Evolutionary conservation across 1,139 yeast genomes (phyloP), one percentile per base, ranked within the genome.

Genomic region (Hyphopichia buzzinii): DNA sequence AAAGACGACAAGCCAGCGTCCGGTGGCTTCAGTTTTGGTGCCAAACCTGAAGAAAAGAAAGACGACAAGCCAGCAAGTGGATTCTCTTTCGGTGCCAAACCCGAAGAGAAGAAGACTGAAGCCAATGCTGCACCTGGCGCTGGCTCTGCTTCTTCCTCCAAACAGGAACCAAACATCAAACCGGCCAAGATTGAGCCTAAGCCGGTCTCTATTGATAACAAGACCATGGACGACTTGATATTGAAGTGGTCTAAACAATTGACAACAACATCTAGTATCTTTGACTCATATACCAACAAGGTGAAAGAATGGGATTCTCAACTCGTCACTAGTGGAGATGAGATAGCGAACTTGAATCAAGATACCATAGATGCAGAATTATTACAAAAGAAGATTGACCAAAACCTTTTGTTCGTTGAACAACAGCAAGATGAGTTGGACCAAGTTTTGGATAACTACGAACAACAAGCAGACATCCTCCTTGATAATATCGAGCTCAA

Each of bases 351-450:
- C 42, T 67, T 92, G 35, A 87, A 87, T 55, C 75, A 83, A 32
- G 92, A 87, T 44, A 84, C 94, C 1, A 63, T 84, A 25, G 79
- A 79, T 40, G 95, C 96, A 2, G 97, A 90, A 53, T 86, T 85
- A 48, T 77, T 85, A 37, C 97, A 92, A 54, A 72, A 74, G 30
- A 86, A 84, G 48, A 83, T 92, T 35, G 97, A 94, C 50, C 97
- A 89, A 57, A 84, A 89, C 35, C 67, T 94, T 38, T 71, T 81
- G 36, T 90, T 89, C 55, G 86, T 92, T 34, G 95, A 86, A 53
- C 81, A 84, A 48, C 98, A 94, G 55, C 98, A 94, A 55, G 88
- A 85, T 44, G 98, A 92, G 53, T 69, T 92, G 37, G 97, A 90
- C 44, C 72, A 77, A 19, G 72, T 92, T 48, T 74, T 92, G 44